phyloP scores from a whole-genome alignment of 2,329 filamentous ascomycete species.

The Rhexocercosporidium sp. region DNA sequence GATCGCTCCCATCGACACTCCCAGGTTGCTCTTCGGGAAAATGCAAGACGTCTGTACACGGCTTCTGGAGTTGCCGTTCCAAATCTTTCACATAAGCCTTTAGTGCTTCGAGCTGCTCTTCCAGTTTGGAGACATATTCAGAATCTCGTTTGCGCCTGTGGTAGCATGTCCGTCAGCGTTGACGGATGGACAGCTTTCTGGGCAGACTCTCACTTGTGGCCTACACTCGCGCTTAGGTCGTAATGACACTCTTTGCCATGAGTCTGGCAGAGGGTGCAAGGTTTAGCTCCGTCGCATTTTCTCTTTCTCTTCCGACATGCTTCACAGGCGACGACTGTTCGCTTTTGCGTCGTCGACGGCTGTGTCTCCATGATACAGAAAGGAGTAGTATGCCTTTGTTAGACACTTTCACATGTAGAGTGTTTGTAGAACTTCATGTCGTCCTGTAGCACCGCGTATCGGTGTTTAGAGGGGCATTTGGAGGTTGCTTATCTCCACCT shows the following conservation, averaged over 20 bases:
- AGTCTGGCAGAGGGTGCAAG: not conserved
- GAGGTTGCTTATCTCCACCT: no score
- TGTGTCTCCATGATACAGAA: no score
- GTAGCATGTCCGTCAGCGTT: not conserved
- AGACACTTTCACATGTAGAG: no score
- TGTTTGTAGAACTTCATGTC: no score
- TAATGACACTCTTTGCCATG: not conserved
- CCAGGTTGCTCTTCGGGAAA: not conserved
- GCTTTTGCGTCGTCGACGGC: not conserved
- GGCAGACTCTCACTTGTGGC: not conserved
- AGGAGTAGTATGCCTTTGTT: no score
- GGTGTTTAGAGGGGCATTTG: no score
- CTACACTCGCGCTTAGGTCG: not conserved
- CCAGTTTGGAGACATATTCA: not conserved
- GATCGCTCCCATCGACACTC: not conserved
- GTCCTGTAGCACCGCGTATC: no score
- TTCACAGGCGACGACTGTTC: not conserved
- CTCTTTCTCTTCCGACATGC: not conserved
- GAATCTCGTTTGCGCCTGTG: not conserved
- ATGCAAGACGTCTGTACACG: not conserved
- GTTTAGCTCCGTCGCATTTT: not conserved
- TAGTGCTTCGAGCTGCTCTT: not conserved
- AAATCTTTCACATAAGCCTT: not conserved
- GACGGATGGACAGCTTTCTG: not conserved
- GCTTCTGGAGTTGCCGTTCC: not conserved